Evolutionary conservation across 768 basidiomycete genomes (phyloP).

Genomic region (Rhodosporidiobolus sp.): DNA sequence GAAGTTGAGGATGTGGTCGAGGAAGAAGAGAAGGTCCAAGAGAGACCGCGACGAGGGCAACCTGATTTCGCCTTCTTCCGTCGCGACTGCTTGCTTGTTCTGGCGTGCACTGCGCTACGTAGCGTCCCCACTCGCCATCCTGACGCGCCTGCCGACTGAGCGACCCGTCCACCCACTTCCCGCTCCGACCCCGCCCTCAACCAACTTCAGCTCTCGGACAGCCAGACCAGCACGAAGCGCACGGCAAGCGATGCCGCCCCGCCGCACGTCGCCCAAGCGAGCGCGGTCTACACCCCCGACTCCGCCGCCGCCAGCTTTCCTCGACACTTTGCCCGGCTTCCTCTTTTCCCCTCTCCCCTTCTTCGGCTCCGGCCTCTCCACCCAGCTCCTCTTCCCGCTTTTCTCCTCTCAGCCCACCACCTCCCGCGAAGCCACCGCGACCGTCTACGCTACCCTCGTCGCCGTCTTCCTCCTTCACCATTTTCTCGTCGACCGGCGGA

Average conservation of each 20-base stretch:
- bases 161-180: neutral
- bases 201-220: too few relatives aligned
- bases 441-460: slow-evolving; percentile 2
- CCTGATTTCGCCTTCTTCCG: too few relatives aligned
- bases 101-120: too few relatives aligned
- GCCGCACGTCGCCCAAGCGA: neutral
- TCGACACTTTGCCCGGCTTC: neutral
- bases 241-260: neutral
- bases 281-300: neutral
- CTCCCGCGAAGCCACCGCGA: neutral
- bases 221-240: too few relatives aligned
- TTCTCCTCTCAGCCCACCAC: slow-evolving; percentile 8
- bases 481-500: neutral
- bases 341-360: slow-evolving; percentile 7
- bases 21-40: too few relatives aligned
- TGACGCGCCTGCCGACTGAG: too few relatives aligned
- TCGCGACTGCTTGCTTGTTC: too few relatives aligned
- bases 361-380: neutral
- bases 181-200: neutral
- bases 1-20: too few relatives aligned
- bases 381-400: slow-evolving; percentile 8
- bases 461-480: slow-evolving; percentile 4
- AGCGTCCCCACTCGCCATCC: too few relatives aligned
- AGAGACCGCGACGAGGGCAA: too few relatives aligned
- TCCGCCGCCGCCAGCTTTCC: neutral